A percentile compares a stretch with the other conserved stretches of the same genome.
Evolutionary conservation across 2,329 filamentous ascomycete genomes (phyloP).

Genomic region (Colletotrichum australisinense): DNA sequence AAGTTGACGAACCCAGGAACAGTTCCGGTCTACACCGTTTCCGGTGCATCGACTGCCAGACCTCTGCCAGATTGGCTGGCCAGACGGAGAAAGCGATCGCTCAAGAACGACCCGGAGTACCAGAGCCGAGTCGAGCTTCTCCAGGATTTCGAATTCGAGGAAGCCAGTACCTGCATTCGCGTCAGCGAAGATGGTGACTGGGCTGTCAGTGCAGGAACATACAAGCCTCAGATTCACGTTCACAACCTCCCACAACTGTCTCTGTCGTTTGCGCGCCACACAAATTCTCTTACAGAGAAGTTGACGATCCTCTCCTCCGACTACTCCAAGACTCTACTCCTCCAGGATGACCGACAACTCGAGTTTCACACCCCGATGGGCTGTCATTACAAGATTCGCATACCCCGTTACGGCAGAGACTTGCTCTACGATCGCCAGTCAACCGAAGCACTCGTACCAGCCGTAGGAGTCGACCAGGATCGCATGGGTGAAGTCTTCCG

Average conservation of each 20-base stretch:
- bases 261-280: constrained; percentile 93
- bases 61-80: constrained; percentile 96
- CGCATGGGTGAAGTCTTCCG: constrained; percentile 93
- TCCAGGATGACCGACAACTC: constrained; percentile 90
- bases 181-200: constrained; percentile 96
- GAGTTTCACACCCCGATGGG: constrained; percentile 94
- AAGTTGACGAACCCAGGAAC: constrained; percentile 85
- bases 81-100: constrained; percentile 85
- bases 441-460: constrained; percentile 86
- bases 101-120: constrained; percentile 94
- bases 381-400: constrained; percentile 87
- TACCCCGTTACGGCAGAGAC: constrained; percentile 93
- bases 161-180: constrained; percentile 90
- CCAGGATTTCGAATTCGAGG: constrained; percentile 98
- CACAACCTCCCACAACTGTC: constrained; percentile 94
- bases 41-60: constrained; percentile 87
- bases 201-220: constrained; percentile 79
- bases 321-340: constrained; percentile 93
- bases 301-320: constrained; percentile 90
- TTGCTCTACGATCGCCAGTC: constrained; percentile 85
- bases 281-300: constrained; percentile 89
- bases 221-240: constrained; percentile 85
- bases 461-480: constrained; percentile 87
- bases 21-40: constrained; percentile 94
- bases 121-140: constrained; percentile 93